A percentile compares a stretch with the other conserved stretches of the same genome.
Evolutionary conservation across 139 green algal genomes (phyloP).

Genomic region (Microglena sp.): DNA sequence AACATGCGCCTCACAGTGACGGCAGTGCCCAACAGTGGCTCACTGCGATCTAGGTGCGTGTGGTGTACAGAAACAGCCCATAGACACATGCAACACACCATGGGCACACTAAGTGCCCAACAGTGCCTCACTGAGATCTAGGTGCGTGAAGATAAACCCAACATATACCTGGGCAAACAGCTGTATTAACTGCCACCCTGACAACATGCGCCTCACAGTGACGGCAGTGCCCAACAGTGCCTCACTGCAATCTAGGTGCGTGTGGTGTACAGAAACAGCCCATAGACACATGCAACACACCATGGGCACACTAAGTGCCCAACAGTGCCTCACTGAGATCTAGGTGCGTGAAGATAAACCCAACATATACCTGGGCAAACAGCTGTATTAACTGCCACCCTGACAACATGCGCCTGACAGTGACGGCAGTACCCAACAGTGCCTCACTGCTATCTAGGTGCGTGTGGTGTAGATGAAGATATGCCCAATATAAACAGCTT

Average conservation of each 20-base stretch:
- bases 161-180: slow-evolving; percentile 10
- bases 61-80: too few relatives aligned
- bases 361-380: too few relatives aligned
- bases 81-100: too few relatives aligned
- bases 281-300: too few relatives aligned
- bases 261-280: too few relatives aligned
- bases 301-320: too few relatives aligned
- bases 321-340: too few relatives aligned
- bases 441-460: slow-evolving; percentile 43
- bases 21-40: slow-evolving; percentile 61
- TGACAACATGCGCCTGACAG: slow-evolving; percentile 78
- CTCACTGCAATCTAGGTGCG: slow-evolving; percentile 40
- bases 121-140: too few relatives aligned
- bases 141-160: too few relatives aligned
- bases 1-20: slow-evolving; percentile 78
- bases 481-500: slow-evolving; percentile 1
- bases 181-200: slow-evolving; percentile 52
- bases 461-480: neutral
- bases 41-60: slow-evolving; percentile 43
- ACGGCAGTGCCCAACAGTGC: slow-evolving; percentile 67
- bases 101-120: too few relatives aligned
- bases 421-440: slow-evolving; percentile 66
- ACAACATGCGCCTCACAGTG: slow-evolving; percentile 79
- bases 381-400: slow-evolving; percentile 64
- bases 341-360: too few relatives aligned